phyloP scores from a whole-genome alignment of 306 rosid genomes.

The Quercus robur region DNA sequence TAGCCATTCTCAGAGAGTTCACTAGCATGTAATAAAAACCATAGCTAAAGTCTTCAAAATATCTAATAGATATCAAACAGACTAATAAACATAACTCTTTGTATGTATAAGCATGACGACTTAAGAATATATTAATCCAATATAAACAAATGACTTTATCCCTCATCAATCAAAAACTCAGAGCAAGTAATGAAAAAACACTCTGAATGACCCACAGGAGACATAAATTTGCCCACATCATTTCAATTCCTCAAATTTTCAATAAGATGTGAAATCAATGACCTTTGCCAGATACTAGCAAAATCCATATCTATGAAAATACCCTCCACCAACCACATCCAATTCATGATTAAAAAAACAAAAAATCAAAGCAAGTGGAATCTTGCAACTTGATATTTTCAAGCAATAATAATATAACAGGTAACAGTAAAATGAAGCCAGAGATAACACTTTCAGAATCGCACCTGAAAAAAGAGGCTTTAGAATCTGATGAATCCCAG shows the following conservation, averaged over 20 bases:
- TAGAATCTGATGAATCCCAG: conserved; percentile 44
- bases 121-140: not conserved
- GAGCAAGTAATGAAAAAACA: conserved; percentile 8
- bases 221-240: conserved; percentile 4
- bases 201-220: conserved; percentile 20
- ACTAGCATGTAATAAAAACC: conserved; percentile 12
- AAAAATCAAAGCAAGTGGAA: conserved; percentile 20
- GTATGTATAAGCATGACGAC: not conserved
- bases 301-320: not conserved
- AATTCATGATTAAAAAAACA: conserved; percentile 18
- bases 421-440: conserved; percentile 14
- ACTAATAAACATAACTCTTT: not conserved
- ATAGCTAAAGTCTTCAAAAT: not conserved
- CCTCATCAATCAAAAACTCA: conserved; percentile 4
- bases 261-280: conserved; percentile 10
- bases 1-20: not conserved
- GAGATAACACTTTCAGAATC: conserved; percentile 16
- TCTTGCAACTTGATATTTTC: conserved; percentile 8
- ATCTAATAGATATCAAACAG: not conserved
- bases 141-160: not conserved
- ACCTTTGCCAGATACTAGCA: conserved; percentile 28
- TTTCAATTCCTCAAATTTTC: conserved; percentile 19
- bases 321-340: conserved; percentile 27
- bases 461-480: conserved; percentile 44
- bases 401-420: not conserved